phyloP scores from a whole-genome alignment of 805 yeast species.

The Saccharomycopsis babjevae region DNA sequence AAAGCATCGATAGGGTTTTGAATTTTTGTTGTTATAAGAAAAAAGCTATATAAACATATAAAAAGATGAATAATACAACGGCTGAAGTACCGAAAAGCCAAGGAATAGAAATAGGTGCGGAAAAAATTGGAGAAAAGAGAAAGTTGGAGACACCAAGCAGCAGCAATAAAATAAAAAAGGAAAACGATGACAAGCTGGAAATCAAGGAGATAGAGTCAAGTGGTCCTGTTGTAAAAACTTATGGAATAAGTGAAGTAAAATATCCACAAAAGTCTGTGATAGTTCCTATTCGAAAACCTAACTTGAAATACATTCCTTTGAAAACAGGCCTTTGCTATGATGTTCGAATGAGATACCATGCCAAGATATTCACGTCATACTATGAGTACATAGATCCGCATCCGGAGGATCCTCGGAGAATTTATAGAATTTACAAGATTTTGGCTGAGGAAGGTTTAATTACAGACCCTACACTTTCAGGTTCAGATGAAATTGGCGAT shows the following conservation, averaged over 20 bases:
- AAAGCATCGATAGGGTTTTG: too few species aligned
- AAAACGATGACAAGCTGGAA: not conserved
- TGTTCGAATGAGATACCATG: conserved; percentile 95
- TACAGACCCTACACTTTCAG: conserved; percentile 64
- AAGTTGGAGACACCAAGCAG: not conserved
- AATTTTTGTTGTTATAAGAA: not conserved
- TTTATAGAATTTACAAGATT: conserved; percentile 85
- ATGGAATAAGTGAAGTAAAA: conserved; percentile 17
- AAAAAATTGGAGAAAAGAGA: conserved; percentile 2
- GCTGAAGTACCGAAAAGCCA: not conserved
- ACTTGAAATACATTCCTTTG: conserved; percentile 43
- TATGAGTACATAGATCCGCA: conserved; percentile 96
- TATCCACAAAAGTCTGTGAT: conserved; percentile 16
- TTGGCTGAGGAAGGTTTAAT: conserved; percentile 91
- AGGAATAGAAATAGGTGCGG: not conserved
- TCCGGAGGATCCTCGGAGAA: conserved; percentile 97
- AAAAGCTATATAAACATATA: not conserved
- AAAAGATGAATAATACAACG: not conserved
- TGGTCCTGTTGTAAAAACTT: conserved; percentile 15
- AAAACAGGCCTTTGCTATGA: conserved; percentile 95
- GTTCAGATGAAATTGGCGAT: conserved; percentile 67
- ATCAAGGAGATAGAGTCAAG: not conserved
- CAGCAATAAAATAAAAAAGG: not conserved
- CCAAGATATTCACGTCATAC: conserved; percentile 83
- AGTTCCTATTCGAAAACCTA: conserved; percentile 14